phyloP scores from a whole-genome alignment of 352 stramenopile species.

The Phytophthora fragariaefolia region DNA sequence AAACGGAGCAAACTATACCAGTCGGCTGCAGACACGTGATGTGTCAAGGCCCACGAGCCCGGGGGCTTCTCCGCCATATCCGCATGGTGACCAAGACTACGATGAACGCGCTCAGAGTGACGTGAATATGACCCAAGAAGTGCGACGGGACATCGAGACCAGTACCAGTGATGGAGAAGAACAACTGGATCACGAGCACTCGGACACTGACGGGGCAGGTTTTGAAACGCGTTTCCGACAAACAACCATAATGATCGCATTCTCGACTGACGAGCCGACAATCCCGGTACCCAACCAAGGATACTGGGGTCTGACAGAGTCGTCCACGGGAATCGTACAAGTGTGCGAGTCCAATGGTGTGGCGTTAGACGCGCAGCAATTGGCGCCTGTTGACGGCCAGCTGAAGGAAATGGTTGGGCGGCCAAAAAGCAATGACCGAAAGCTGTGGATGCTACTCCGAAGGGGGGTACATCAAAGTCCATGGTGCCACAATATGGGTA shows the following conservation, averaged over 20 bases:
- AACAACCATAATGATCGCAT: constrained; percentile 1
- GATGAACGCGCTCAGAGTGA: no score
- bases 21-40: no score
- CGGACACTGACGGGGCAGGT: neutral
- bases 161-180: constrained; percentile 5
- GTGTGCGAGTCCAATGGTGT: constrained; percentile 4
- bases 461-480: constrained; percentile 12
- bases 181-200: neutral
- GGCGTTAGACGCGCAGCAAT: neutral
- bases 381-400: neutral
- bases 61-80: no score
- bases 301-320: neutral
- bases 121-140: no score
- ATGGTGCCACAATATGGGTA: constrained; percentile 9
- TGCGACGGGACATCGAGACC: no score
- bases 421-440: neutral
- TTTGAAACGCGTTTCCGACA: neutral
- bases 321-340: neutral
- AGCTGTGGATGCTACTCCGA: constrained; percentile 3
- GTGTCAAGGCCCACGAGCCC: no score
- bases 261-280: constrained; percentile 2
- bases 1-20: no score
- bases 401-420: neutral
- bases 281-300: neutral
- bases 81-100: no score